phyloP scores from a whole-genome alignment of 805 yeast species.

The Saccharomyces cerevisiae region DNA sequence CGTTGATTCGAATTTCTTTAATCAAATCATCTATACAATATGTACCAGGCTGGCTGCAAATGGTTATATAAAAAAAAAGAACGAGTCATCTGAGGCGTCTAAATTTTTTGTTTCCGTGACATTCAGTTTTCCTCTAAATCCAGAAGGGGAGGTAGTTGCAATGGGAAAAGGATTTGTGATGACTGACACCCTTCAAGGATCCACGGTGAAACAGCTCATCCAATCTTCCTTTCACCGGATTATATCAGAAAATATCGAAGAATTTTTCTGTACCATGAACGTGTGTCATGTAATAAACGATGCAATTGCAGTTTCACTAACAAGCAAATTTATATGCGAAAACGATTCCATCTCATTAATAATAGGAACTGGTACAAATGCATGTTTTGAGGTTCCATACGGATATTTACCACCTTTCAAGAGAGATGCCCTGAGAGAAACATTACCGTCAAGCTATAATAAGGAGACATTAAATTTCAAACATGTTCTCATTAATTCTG shows the following conservation, averaged over 20 bases:
- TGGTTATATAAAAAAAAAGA: neutral
- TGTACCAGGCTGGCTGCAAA: conserved; percentile 5
- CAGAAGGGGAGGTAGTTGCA: conserved; percentile 31
- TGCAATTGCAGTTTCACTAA: conserved; percentile 54
- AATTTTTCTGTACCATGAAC: conserved; percentile 23
- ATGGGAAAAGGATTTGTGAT: conserved; percentile 58
- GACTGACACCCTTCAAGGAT: conserved; percentile 34
- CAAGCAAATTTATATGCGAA: conserved; percentile 34
- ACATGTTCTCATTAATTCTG: conserved; percentile 18
- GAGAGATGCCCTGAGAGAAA: neutral
- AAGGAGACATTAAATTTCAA: neutral
- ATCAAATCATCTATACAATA: conserved; percentile 13
- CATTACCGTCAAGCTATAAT: neutral
- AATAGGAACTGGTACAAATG: conserved; percentile 61
- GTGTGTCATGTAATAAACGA: conserved; percentile 50
- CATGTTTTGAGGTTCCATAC: conserved; percentile 33
- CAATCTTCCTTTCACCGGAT: conserved; percentile 27
- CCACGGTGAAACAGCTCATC: conserved; percentile 37
- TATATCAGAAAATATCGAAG: neutral
- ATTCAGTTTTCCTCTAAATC: conserved; percentile 28
- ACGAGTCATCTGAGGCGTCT: neutral
- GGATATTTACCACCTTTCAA: conserved; percentile 11
- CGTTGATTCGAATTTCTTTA: conserved; percentile 17
- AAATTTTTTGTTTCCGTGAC: conserved; percentile 25
- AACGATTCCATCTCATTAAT: conserved; percentile 44